These are phyloP conservation scores for Crotalaria pallida DNA, from an alignment of 306 rosid species.

Conservation along the genomic window DNA sequence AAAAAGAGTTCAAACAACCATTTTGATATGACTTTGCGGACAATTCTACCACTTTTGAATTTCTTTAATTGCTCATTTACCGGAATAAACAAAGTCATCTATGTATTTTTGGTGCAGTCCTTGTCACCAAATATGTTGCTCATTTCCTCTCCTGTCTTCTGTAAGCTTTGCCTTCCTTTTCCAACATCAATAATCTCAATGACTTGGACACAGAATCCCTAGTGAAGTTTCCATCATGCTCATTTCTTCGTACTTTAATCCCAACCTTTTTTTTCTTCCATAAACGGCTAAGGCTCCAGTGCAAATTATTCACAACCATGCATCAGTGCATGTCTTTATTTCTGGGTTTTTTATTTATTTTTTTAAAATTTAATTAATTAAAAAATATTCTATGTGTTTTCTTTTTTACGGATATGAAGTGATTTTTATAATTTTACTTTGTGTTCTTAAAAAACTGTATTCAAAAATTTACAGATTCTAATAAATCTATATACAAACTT, in stretches of 20 bases:
- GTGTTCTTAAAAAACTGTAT: no score
- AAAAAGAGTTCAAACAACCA: not conserved
- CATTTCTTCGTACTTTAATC: not conserved
- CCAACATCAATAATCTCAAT: not conserved
- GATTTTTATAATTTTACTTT: no score
- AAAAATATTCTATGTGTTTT: no score
- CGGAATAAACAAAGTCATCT: no score
- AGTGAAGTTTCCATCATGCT: not conserved
- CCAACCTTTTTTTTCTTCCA: not conserved
- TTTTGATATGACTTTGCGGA: not conserved
- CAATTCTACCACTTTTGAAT: not conserved
- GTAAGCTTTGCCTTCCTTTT: not conserved
- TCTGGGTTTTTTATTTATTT: no score
- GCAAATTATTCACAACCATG: no score
- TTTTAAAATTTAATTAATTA: no score
- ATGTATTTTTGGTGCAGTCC: not conserved
- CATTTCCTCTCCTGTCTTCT: not conserved
- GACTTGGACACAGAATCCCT: not conserved
- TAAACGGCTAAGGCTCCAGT: no score
- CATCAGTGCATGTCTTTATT: no score
- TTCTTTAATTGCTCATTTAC: not conserved
- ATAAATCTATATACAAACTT: no score
- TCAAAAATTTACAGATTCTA: no score
- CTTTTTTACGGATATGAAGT: no score
- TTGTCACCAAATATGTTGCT: not conserved